phyloP scores from a whole-genome alignment of 192 early-diverging fungal genomes.

The Physocladia obscura region DNA sequence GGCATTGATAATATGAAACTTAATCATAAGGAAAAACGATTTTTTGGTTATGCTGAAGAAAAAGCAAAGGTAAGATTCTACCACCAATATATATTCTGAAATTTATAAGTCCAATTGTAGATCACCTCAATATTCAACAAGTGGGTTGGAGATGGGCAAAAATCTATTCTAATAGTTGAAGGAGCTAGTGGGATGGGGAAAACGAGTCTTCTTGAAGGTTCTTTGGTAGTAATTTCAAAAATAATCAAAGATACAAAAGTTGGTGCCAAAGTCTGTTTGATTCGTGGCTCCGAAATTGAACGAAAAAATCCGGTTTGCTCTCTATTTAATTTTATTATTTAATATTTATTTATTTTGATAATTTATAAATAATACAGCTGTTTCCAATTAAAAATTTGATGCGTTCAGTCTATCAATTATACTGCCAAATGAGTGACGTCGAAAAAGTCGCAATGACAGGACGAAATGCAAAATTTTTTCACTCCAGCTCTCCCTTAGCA shows the following conservation, averaged over 20 bases:
- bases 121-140: not conserved
- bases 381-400: constrained; percentile 20
- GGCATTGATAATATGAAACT: constrained; percentile 26
- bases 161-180: constrained; percentile 26
- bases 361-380: constrained; percentile 1
- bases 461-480: not conserved
- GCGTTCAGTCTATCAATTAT: constrained; percentile 4
- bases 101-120: too few relatives aligned
- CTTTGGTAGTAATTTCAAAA: not conserved
- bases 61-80: constrained; percentile 11
- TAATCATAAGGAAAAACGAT: constrained; percentile 15
- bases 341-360: not conserved
- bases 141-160: constrained; percentile 12
- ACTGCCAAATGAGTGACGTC: not conserved
- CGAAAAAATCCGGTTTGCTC: constrained; percentile 14
- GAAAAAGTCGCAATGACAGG: constrained; percentile 1
- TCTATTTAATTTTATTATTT: not conserved
- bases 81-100: too few relatives aligned
- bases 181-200: constrained; percentile 34
- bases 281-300: constrained; percentile 28
- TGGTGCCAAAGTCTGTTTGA: constrained; percentile 13
- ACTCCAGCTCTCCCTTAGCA: not conserved
- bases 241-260: constrained; percentile 11
- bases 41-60: constrained; percentile 26
- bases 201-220: constrained; percentile 22